Conservation (phyloP, 805 yeast species). For the Priceomyces castillae region DNA sequence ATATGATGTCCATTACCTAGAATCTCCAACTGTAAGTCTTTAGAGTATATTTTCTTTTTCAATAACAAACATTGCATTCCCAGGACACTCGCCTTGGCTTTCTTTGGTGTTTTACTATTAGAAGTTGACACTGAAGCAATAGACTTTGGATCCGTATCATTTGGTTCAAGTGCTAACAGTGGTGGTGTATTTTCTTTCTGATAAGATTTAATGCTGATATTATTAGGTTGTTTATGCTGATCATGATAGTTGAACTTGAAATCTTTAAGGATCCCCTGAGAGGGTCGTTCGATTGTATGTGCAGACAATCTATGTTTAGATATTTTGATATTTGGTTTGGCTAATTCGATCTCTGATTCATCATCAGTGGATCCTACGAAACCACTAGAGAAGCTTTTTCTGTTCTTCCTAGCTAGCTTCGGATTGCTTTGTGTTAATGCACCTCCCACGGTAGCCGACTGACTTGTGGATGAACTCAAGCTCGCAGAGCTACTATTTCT, state of each 20-base stretch:
- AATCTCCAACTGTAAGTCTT: slow-evolving; percentile 40
- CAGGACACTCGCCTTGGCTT: slow-evolving; percentile 12
- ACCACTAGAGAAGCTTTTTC: slow-evolving; percentile 7
- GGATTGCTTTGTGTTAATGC: background rate
- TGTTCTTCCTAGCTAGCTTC: slow-evolving; percentile 2
- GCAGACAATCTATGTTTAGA: background rate
- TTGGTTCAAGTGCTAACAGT: slow-evolving; percentile 7
- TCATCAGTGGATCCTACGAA: slow-evolving; percentile 34
- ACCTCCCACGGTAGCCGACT: slow-evolving; percentile 3
- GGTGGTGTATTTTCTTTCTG: background rate
- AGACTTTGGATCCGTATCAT: background rate
- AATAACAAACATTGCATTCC: slow-evolving; percentile 25
- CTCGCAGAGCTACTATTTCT: slow-evolving; percentile 34
- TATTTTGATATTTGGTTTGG: slow-evolving; percentile 10
- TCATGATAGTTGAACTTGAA: slow-evolving; percentile 1
- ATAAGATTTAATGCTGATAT: too few relatives aligned
- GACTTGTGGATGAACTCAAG: slow-evolving; percentile 12
- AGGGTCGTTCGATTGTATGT: background rate
- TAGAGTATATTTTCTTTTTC: slow-evolving; percentile 32
- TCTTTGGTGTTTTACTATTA: slow-evolving; percentile 9
- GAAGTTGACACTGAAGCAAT: background rate
- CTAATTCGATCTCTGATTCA: slow-evolving; percentile 31
- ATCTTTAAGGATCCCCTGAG: background rate
- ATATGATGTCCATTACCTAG: slow-evolving; percentile 11
- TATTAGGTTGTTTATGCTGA: background rate